These are phyloP conservation scores for Geosmithia flava DNA, from an alignment of 2,329 filamentous ascomycete species.

Conservation along the genomic window DNA sequence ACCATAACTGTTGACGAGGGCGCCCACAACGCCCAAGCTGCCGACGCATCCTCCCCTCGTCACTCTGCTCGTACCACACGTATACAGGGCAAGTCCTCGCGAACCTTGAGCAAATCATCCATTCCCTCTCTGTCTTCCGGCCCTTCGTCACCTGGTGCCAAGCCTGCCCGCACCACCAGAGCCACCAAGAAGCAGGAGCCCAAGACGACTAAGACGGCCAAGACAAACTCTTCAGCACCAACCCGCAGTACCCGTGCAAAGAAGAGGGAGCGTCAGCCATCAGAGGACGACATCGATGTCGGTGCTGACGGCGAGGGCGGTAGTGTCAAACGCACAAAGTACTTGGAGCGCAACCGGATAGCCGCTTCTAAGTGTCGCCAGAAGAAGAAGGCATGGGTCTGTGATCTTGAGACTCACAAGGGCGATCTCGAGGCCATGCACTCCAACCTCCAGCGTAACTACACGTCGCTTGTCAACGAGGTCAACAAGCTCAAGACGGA, in stretches of 20 bases:
- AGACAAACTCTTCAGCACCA: background rate
- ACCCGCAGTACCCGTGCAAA: background rate
- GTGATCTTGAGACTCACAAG: constrained; percentile 33
- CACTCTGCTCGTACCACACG: constrained; percentile 2
- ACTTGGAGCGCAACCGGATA: constrained; percentile 58
- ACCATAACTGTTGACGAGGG: background rate
- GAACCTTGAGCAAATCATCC: constrained; percentile 4
- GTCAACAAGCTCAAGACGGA: constrained; percentile 33
- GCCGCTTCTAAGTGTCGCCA: constrained; percentile 65
- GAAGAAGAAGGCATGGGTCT: constrained; percentile 47
- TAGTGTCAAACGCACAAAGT: constrained; percentile 35
- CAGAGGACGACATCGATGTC: constrained; percentile 4
- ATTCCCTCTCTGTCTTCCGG: constrained; percentile 3
- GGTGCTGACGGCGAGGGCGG: constrained; percentile 14
- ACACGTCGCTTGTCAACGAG: constrained; percentile 27
- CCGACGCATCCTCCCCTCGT: constrained; percentile 3
- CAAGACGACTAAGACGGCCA: background rate
- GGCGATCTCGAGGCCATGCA: constrained; percentile 30
- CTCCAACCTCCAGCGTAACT: constrained; percentile 27
- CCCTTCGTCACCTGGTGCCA: background rate
- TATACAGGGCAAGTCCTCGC: constrained; percentile 7
- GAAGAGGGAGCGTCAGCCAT: constrained; percentile 11
- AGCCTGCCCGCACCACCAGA: constrained; percentile 2
- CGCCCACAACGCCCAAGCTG: background rate
- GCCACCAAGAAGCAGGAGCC: constrained; percentile 1